A percentile compares a stretch with the other conserved stretches of the same genome.
Evolutionary conservation across 768 basidiomycete species (phyloP).

Genomic region (Favolaschia claudopus): DNA sequence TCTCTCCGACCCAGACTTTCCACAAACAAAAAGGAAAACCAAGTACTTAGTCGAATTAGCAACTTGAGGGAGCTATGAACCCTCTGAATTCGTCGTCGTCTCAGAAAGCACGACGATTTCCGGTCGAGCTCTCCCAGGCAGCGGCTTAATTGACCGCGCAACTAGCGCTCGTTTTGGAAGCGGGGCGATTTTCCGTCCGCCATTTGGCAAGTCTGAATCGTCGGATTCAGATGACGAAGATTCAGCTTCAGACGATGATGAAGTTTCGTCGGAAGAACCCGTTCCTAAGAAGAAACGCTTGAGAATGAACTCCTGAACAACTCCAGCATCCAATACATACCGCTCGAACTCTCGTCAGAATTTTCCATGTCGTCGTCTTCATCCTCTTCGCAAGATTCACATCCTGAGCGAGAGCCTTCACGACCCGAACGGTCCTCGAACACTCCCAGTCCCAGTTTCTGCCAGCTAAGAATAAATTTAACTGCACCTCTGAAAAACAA

Average conservation of each 20-base stretch:
- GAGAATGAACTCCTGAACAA: too few relatives aligned
- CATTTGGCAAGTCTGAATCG: background rate
- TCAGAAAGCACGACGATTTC: conserved; percentile 18
- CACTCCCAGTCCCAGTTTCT: conserved; percentile 53
- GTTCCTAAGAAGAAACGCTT: background rate
- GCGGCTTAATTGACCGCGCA: conserved; percentile 4
- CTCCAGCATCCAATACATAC: too few relatives aligned
- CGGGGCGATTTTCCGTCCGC: conserved; percentile 6
- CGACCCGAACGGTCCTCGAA: conserved; percentile 37
- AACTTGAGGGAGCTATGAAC: too few relatives aligned
- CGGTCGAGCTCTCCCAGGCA: conserved; percentile 3
- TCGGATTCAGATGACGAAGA: background rate
- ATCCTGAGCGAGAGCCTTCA: background rate
- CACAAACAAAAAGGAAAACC: too few relatives aligned
- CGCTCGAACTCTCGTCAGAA: background rate
- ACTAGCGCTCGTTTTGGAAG: conserved; percentile 19
- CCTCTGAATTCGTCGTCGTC: too few relatives aligned
- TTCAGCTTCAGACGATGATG: background rate
- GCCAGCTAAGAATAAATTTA: background rate
- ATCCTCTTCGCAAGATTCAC: background rate
- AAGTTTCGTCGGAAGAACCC: background rate
- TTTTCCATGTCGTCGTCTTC: background rate
- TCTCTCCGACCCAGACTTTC: too few relatives aligned
- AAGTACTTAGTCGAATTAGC: too few relatives aligned
- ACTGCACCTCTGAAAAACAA: background rate